Evolutionary conservation across 1,284 basidiomycete species (phyloP), one percentile per base, ranked within the genome.

Genomic region (Austroboletus novae-zelandiae): DNA sequence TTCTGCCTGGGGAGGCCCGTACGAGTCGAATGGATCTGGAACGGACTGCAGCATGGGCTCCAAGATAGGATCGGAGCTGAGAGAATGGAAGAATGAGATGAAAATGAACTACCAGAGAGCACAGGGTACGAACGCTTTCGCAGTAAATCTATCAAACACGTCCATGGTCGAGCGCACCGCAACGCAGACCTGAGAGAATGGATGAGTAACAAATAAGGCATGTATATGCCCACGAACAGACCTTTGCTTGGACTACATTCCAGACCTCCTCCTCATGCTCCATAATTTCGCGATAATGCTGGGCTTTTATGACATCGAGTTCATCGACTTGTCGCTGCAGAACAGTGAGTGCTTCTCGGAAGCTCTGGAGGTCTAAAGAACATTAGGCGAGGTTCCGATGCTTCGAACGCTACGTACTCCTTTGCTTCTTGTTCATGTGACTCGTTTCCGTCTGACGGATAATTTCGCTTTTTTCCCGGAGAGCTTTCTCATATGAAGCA

Each of bases 221-320:
- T 10, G 29, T n/a, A n/a, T n/a, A n/a, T 31, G 25, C 27, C 20
- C 37, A 17, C 20, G 25, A 31, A 18, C 39, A 74, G 55, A 89
- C 86, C 74, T 94, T 94, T 56, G 78, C 80, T 62, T 94, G 84
- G 11, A 97, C 90, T 14, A 84, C 83, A 60, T 93, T 84, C 95
- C 95, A 98, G 7, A 92, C 84, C 71, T 94, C 86, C 61, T 96
- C 91, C 71, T 98, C 94, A 57, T 93, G 91, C 51, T 93, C 91
- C 47, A 95, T 73, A 48, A 96, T 94, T 59, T 95, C 89, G 57
- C 83, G 80, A 65, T 94, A 94, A 70, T 94, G 91, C 10, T 80
- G 76, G 4, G 72, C 79, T 63, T 93, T 94, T 55, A 93, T 72
- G 55, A 84, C 83, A 66, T 94, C 91, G 15, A 94, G 74, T 48